Evolutionary conservation across 306 rosid species (phyloP), one percentile per base, ranked within the genome.

Genomic region (Castanopsis chinensis): DNA sequence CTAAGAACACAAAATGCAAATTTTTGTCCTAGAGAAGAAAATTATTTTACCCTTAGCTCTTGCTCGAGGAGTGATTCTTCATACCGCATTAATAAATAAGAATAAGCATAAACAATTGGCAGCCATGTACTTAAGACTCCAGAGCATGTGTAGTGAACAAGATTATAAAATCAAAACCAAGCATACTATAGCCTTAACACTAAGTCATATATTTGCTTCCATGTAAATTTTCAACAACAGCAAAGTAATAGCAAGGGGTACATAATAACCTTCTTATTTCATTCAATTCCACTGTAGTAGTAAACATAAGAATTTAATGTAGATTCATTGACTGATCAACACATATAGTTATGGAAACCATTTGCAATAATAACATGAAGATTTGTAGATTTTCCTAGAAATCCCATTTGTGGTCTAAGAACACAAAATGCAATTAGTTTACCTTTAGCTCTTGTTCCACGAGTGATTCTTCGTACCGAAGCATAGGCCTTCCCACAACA

Each of bases 401-500:
- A 59, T 49, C 54, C 28, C 54, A 18, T 13, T 14, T 33, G 17
- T 27, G n/a, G 20, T 19, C 37, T 18, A 28, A 2, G 10, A 67
- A 35, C 4, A 67, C n/a, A 35, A 49, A 67, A 35, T 67, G 51
- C 51, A n/a, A 67, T 67, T 67, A 2, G 27, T 30, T 15, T 57
- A 93, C 99, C 97, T 93, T 90, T 41, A 93, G 80, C 83, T 87
- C 91, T 78, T 95, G 99, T 59, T 95, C 99, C 15, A 90, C 87
- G 71, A 95, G 96, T 3, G 99, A 93, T 78, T 95, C 99, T 86
- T 95, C 99, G 54, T 95, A 95, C 1, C 99, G 98, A 73, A 95
- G 99, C 96, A 93, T 86, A 2, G 97, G 99, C 84, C 99, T 89
- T 33, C 99, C 99, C 4, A 95, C 99, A 73, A 95, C 99, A 72